Percentiles rank a stretch among this genome's conserved stretches.
Conservation (phyloP, 352 stramenopile genomes). For the Globisporangium okanoganense region DNA sequence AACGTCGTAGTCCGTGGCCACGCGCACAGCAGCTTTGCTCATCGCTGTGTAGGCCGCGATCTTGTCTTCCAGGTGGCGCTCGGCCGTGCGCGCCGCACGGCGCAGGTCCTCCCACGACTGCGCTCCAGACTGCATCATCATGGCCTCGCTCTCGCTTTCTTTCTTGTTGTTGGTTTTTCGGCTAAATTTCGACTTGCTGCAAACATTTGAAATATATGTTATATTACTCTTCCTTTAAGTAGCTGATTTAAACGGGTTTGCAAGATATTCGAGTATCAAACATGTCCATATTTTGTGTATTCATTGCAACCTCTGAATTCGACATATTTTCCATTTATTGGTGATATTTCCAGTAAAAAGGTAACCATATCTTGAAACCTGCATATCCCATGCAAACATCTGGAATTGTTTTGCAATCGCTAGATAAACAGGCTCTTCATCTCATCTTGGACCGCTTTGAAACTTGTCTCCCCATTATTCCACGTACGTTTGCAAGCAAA, state of each 20-base stretch:
- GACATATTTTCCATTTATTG: neutral
- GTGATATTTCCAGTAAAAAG: neutral
- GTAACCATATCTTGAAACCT: neutral
- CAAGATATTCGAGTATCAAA: neutral
- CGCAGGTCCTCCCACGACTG: conserved; percentile 78
- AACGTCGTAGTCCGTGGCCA: conserved; percentile 47
- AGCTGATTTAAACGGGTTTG: neutral
- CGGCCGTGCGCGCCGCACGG: conserved; percentile 57
- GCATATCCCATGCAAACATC: neutral
- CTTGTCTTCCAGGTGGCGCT: conserved; percentile 81
- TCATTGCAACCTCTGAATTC: neutral
- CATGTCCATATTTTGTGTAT: neutral
- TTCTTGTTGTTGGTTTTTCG: neutral
- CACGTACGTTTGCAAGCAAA: neutral
- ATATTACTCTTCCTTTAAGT: neutral
- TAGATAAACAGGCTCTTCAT: neutral
- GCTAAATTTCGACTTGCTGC: neutral
- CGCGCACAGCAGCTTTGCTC: conserved; percentile 45
- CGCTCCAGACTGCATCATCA: conserved; percentile 43
- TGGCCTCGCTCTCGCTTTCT: conserved; percentile 19
- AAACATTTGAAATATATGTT: neutral
- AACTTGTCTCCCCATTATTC: neutral
- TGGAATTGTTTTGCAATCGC: neutral
- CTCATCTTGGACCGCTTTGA: neutral
- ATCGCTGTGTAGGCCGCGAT: conserved; percentile 63